These are phyloP conservation scores for Monosporascus sp. DNA, from an alignment of 2,329 filamentous ascomycete genomes.

Conservation along the genomic window DNA sequence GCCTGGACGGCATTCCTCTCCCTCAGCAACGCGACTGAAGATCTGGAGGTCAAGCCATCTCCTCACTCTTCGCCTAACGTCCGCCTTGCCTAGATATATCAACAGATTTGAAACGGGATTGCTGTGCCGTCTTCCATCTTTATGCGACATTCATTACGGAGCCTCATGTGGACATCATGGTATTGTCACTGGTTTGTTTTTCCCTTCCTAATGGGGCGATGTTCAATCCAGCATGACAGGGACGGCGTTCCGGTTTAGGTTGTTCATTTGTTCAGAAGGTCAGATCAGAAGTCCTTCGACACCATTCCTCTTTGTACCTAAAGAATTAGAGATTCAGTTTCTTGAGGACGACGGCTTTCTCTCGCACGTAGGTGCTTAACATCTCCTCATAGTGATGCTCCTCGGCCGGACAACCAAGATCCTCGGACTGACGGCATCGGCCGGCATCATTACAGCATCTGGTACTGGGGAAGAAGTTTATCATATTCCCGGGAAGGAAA, in stretches of 20 bases:
- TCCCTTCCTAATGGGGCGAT: not conserved
- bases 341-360: not conserved
- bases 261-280: not conserved
- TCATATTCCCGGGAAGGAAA: no score
- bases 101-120: not conserved
- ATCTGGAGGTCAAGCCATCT: conserved; percentile 37
- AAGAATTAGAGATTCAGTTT: not conserved
- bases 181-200: not conserved
- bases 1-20: conserved; percentile 97
- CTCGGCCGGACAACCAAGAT: no score
- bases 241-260: not conserved
- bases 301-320: not conserved
- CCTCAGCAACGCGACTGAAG: conserved; percentile 80
- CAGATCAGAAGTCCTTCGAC: not conserved
- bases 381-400: no score
- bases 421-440: no score
- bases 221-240: not conserved
- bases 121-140: not conserved
- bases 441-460: no score
- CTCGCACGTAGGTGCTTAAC: not conserved
- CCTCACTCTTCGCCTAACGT: conserved; percentile 29
- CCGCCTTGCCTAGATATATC: conserved; percentile 22
- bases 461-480: no score
- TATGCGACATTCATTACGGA: not conserved
- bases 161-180: not conserved